These are phyloP conservation scores for Nepenthes alata DNA, from an alignment of 179 eudicot genomes.

Conservation along the genomic window DNA sequence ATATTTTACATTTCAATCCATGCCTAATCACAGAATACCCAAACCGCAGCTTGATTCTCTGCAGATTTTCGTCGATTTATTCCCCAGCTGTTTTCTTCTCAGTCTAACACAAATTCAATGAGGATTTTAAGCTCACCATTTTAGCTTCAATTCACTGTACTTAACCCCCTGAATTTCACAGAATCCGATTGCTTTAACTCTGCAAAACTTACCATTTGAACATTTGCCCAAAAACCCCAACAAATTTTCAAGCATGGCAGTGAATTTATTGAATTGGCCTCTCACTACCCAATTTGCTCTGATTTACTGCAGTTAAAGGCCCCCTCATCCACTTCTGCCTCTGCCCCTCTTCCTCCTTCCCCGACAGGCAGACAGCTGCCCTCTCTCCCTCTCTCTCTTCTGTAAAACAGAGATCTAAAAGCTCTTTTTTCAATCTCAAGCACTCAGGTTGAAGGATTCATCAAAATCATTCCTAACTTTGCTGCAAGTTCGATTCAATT, in stretches of 20 bases:
- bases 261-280: too few species aligned
- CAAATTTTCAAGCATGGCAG: not conserved
- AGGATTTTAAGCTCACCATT: not conserved
- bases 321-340: too few species aligned
- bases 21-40: not conserved
- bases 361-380: too few species aligned
- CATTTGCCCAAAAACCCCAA: not conserved
- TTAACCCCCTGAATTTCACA: not conserved
- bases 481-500: too few species aligned
- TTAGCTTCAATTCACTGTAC: not conserved
- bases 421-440: too few species aligned
- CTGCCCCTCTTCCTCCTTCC: too few species aligned
- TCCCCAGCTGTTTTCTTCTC: slow-evolving; percentile 1
- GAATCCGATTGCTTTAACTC: not conserved
- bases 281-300: too few species aligned
- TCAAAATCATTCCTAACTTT: too few species aligned
- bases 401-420: too few species aligned
- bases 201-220: not conserved
- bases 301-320: too few species aligned
- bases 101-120: slow-evolving; percentile 1
- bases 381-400: too few species aligned
- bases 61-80: slow-evolving; percentile 6
- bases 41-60: not conserved
- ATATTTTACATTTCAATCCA: not conserved
- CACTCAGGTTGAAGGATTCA: too few species aligned